Evolutionary conservation across 495 filamentous ascomycete genomes (phyloP).

Genomic region (Xylaria grammica): DNA sequence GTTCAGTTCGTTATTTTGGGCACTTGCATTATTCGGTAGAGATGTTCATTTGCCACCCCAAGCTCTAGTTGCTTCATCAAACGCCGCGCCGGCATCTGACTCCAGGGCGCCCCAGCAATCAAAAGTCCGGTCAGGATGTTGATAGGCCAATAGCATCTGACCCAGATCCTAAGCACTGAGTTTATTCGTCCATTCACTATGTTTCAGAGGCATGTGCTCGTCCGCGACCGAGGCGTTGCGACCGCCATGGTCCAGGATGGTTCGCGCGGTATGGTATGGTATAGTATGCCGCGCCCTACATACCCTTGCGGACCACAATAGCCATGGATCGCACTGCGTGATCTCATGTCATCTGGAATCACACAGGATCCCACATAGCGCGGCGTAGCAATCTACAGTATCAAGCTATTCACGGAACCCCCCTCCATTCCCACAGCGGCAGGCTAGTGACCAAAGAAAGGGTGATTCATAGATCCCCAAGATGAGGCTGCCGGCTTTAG

Average conservation of each 20-base stretch:
- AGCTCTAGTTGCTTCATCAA: neutral
- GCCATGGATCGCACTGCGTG: neutral
- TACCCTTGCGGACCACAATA: neutral
- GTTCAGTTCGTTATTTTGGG: neutral
- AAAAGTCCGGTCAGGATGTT: neutral
- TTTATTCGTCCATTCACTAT: neutral
- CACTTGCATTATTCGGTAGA: neutral
- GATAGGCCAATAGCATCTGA: neutral
- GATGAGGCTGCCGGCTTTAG: neutral
- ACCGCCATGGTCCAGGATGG: conserved; percentile 1
- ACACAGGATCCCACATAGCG: conserved; percentile 4
- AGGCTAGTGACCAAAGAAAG: no score
- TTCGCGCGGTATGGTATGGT: neutral
- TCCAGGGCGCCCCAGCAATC: neutral
- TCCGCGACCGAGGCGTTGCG: neutral
- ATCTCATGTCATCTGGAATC: conserved; percentile 17
- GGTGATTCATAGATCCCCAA: neutral
- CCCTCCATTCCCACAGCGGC: neutral
- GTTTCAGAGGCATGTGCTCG: neutral
- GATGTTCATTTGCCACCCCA: neutral
- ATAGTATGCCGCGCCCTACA: neutral
- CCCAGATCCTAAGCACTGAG: neutral
- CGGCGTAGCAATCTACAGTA: neutral
- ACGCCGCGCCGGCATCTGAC: no score
- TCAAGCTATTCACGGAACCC: conserved; percentile 1